Conservation (phyloP, 768 basidiomycete species). For the Crepidotus variabilis region DNA sequence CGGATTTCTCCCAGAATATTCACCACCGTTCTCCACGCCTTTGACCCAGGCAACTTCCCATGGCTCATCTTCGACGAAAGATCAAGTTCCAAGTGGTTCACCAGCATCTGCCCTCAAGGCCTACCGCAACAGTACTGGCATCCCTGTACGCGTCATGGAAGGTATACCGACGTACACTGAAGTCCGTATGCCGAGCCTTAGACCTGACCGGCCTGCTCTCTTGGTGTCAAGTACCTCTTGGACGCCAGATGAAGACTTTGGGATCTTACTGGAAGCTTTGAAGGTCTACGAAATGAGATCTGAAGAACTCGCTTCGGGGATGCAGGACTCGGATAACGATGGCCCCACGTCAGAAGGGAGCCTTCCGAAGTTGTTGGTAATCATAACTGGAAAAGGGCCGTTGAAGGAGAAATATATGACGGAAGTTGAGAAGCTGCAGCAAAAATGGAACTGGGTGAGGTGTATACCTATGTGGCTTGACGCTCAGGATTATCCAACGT, state of each 20-base stretch:
- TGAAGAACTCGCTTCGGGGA: constrained; percentile 16
- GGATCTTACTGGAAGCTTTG: constrained; percentile 76
- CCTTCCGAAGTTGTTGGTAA: constrained; percentile 75
- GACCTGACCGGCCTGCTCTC: constrained; percentile 77
- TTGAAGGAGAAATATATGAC: constrained; percentile 71
- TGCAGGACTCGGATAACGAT: constrained; percentile 2
- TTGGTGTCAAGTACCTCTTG: constrained; percentile 92
- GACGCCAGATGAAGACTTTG: constrained; percentile 97
- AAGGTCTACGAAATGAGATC: constrained; percentile 64
- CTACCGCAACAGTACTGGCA: constrained; percentile 6
- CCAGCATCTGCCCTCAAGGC: neutral
- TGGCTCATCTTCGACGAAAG: neutral
- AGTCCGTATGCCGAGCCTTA: constrained; percentile 41
- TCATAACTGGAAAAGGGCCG: constrained; percentile 91
- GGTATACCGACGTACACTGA: constrained; percentile 28
- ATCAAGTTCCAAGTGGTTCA: neutral
- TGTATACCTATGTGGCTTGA: constrained; percentile 87
- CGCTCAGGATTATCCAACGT: constrained; percentile 81
- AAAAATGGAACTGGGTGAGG: constrained; percentile 72
- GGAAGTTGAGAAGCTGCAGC: constrained; percentile 55
- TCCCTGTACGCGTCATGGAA: constrained; percentile 17
- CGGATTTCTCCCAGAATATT: constrained; percentile 50
- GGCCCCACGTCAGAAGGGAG: constrained; percentile 11
- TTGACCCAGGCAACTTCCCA: constrained; percentile 44
- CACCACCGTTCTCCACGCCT: constrained; percentile 55